Conservation (phyloP, 2,329 filamentous ascomycete species). For the Beauveria scarabaeidicola region DNA sequence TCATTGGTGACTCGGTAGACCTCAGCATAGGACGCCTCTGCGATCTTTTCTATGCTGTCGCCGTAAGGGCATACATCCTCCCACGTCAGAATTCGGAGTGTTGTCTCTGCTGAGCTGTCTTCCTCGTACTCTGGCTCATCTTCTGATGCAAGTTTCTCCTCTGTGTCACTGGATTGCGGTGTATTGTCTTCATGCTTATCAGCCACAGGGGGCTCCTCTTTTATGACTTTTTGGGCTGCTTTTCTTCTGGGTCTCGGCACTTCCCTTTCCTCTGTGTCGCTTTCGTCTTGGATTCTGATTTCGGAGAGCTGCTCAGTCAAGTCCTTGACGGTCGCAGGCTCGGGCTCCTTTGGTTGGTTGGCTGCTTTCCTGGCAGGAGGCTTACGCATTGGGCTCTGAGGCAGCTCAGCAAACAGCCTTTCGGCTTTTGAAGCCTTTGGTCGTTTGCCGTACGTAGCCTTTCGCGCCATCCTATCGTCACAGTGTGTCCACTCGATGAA, state of each 20-base stretch:
- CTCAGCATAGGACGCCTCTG: constrained; percentile 58
- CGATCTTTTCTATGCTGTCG: constrained; percentile 52
- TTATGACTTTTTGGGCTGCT: too few relatives aligned
- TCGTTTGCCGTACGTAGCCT: constrained; percentile 42
- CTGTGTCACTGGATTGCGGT: not conserved
- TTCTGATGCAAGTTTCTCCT: constrained; percentile 10
- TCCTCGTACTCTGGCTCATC: not conserved
- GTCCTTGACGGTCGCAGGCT: constrained; percentile 20
- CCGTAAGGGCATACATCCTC: constrained; percentile 46
- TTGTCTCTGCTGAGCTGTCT: not conserved
- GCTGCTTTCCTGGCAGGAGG: constrained; percentile 14
- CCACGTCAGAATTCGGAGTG: constrained; percentile 43
- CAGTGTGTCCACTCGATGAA: not conserved
- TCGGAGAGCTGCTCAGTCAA: constrained; percentile 28
- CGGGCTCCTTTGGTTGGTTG: not conserved
- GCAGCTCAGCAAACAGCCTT: constrained; percentile 43
- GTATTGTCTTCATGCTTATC: not conserved
- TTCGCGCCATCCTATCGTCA: constrained; percentile 34
- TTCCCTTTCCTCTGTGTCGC: not conserved
- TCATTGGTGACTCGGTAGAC: constrained; percentile 55
- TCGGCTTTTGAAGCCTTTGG: constrained; percentile 38
- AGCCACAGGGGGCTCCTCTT: not conserved
- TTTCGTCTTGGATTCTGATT: constrained; percentile 15
- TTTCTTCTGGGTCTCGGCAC: not conserved
- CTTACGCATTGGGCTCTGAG: constrained; percentile 38